Evolutionary conservation across 2,329 filamentous ascomycete genomes (phyloP), one percentile per base, ranked within the genome.

Genomic region (Colletotrichum destructivum): DNA sequence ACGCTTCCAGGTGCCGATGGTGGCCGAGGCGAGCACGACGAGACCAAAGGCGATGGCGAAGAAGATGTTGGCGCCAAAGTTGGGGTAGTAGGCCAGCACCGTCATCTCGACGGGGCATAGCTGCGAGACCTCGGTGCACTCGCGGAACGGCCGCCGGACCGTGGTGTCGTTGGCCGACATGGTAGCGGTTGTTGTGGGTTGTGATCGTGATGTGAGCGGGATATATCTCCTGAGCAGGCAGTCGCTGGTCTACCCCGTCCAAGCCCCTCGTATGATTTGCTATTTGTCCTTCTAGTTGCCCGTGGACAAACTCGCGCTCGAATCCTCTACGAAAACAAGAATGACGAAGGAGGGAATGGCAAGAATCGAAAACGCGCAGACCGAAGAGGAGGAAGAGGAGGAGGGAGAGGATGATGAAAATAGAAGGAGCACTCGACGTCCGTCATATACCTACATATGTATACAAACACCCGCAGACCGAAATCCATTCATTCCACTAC

Each of bases 1-100:
- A 75, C 82, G 84, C 76, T 86, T 86, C 80, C 84, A 83, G 16
- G 86, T 75, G 6, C 87, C 87, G 12, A 86, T 73, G 47, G 75
- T 77, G 21, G 87, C 57, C 35, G 87, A 82, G 12, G 77, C 80
- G 38, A 89, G 56, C 11, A 82, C 75, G 9, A 82, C 81, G 3
- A 87, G 49, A 9, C 81, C 87, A 71, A 89, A 91, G 23, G 81
- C 82, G 62, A 84, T 79, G 52, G 85, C 80, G 77, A 89, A 88
- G 76, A 90, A 87, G 75, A 84, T 81, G 78, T 89, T 89, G 74
- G 88, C 85, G 59, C 86, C 85, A n/a, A 85, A 77, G 75, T 88
- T 89, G 8, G 89, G 89, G 44, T 84, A 83, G 80, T 91, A 91
- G 59, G 88, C 88, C 44, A 88, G 80, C 15, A 88, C 87, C 3